Conservation (phyloP, 768 basidiomycete species). For the Psilocybe cubensis region DNA sequence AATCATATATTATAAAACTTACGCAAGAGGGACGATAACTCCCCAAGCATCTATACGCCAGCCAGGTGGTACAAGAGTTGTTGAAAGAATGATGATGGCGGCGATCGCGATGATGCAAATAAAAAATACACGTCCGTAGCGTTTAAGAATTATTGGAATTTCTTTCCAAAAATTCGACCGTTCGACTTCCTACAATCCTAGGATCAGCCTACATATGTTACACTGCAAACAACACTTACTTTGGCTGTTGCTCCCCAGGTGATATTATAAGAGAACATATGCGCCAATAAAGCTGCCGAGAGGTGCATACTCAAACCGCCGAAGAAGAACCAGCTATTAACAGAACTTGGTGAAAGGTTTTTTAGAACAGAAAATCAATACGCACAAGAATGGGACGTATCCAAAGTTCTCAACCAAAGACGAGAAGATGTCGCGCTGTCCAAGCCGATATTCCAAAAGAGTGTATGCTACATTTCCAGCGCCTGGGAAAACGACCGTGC, state of each 20-base stretch:
- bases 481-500: constrained; percentile 71
- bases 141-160: constrained; percentile 80
- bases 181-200: constrained; percentile 84
- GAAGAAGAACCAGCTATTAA: constrained; percentile 74
- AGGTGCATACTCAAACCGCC: constrained; percentile 76
- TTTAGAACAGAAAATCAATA: constrained; percentile 12
- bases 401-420: constrained; percentile 61
- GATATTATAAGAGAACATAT: constrained; percentile 78
- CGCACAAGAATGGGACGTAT: constrained; percentile 80
- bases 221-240: constrained; percentile 25
- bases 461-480: constrained; percentile 72
- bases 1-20: constrained; percentile 28
- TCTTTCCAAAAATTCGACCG: constrained; percentile 91
- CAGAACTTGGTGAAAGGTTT: background rate
- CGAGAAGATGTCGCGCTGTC: constrained; percentile 52
- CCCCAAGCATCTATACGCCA: constrained; percentile 81
- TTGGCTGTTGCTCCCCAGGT: constrained; percentile 81
- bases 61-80: constrained; percentile 55
- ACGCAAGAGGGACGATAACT: constrained; percentile 76
- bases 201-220: too few relatives aligned
- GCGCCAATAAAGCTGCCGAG: constrained; percentile 63
- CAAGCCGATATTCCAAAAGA: constrained; percentile 70
- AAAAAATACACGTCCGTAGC: constrained; percentile 71
- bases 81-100: constrained; percentile 60
- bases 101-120: constrained; percentile 54